Conservation (phyloP, 495 filamentous ascomycete species). For the Tuber borchii region DNA sequence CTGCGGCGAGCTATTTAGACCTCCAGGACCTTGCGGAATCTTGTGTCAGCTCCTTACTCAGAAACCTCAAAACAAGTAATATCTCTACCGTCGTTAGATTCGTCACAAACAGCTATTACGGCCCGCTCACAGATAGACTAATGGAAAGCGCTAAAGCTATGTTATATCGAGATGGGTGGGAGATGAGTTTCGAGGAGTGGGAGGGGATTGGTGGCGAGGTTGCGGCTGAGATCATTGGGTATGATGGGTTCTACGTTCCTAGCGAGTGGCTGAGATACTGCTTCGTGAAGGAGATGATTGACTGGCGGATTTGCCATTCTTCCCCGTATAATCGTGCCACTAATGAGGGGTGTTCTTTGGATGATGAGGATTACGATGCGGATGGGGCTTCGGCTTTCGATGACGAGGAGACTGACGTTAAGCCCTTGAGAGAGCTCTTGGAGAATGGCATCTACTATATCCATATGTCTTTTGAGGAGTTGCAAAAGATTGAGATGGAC, state of each 20-base stretch:
- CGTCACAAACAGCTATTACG: constrained; percentile 57
- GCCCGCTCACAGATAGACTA: constrained; percentile 52
- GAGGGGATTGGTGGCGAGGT: constrained; percentile 55
- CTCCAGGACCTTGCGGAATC: constrained; percentile 56
- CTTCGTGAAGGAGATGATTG: constrained; percentile 51
- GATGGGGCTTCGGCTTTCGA: constrained; percentile 33
- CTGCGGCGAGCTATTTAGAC: constrained; percentile 55
- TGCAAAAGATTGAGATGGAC: constrained; percentile 51
- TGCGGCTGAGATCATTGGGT: constrained; percentile 53
- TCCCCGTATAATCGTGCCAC: constrained; percentile 48
- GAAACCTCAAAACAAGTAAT: constrained; percentile 50
- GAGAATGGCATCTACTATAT: constrained; percentile 58
- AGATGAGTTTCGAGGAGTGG: constrained; percentile 54
- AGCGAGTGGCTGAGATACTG: constrained; percentile 57
- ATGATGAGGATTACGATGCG: constrained; percentile 25
- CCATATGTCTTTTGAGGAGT: constrained; percentile 56
- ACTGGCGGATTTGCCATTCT: constrained; percentile 48
- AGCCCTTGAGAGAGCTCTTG: constrained; percentile 52
- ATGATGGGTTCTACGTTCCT: constrained; percentile 56
- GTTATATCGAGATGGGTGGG: constrained; percentile 57
- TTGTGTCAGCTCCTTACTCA: constrained; percentile 51
- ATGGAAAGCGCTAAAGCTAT: constrained; percentile 54
- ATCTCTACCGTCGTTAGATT: constrained; percentile 49
- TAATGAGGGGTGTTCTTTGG: constrained; percentile 41
- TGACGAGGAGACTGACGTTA: constrained; percentile 50